phyloP scores from a whole-genome alignment of 2,329 filamentous ascomycete species.

The Xylaria polymorpha region DNA sequence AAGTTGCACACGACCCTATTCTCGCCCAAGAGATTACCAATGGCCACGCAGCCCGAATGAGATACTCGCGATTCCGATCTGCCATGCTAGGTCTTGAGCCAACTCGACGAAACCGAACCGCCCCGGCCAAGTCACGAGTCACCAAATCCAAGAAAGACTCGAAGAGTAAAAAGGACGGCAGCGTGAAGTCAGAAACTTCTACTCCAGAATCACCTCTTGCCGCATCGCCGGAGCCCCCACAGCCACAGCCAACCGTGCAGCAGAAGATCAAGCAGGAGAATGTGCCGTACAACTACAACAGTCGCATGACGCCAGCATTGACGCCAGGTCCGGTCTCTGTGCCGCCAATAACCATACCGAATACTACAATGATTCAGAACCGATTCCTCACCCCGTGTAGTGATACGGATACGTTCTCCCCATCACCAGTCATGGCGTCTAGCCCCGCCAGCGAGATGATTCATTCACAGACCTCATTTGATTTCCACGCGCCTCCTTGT shows the following conservation, averaged over 20 bases:
- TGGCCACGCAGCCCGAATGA: conserved; percentile 71
- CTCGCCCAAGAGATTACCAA: conserved; percentile 67
- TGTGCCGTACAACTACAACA: conserved; percentile 48
- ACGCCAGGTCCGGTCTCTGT: conserved; percentile 49
- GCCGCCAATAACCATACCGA: conserved; percentile 37
- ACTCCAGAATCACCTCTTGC: conserved; percentile 37
- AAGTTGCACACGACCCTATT: conserved; percentile 66
- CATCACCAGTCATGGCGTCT: conserved; percentile 47
- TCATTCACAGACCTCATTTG: conserved; percentile 47
- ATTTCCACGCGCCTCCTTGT: conserved; percentile 48
- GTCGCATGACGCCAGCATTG: conserved; percentile 44
- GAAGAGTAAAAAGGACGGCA: conserved; percentile 54
- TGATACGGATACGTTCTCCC: conserved; percentile 58
- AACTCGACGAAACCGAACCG: conserved; percentile 58
- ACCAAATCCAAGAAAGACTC: conserved; percentile 59
- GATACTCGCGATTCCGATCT: conserved; percentile 65
- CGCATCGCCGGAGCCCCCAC: conserved; percentile 35
- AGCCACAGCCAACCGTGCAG: conserved; percentile 32
- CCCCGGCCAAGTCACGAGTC: conserved; percentile 56
- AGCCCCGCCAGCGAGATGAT: conserved; percentile 52
- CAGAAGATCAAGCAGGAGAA: conserved; percentile 56
- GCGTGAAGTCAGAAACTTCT: conserved; percentile 55
- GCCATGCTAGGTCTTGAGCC: conserved; percentile 62
- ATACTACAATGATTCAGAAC: conserved; percentile 51
- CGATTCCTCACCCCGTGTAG: conserved; percentile 65